Base-by-base conservation (phyloP, 306 rosid species). In the Lagenaria siceraria region DNA sequence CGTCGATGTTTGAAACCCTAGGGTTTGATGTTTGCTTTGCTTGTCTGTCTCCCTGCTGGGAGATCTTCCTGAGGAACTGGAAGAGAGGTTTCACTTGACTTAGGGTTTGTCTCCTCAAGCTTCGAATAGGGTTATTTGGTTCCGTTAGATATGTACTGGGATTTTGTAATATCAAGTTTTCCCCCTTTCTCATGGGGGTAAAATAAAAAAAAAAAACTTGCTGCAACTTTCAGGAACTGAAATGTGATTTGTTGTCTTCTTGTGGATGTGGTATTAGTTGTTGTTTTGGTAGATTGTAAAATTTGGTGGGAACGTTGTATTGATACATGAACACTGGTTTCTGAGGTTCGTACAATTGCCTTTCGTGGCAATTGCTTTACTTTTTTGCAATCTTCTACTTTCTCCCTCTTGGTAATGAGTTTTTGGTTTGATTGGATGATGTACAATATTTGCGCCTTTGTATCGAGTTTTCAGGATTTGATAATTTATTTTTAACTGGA, bases 1-100 rank as follows among this genome's bases (percentile, higher is more conserved):
- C 17, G 27, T 17, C 21, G 42, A 72, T 72, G 60, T 72, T 49
- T 72, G 60, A 72, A 72, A 49, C 75, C 60, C 76, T 72, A 72
- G 76, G 76, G 60, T 29, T 72, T 49, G 76, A 72, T 49, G 14
- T 46, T 48, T 48, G 13, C 76, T 48, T 27, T 8, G 25, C 10
- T 46, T 70, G 13, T 65, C 7, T 13, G 21, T 70, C 56, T 43
- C 7, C 24, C 18, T 38, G 21, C 19, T 21, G 51, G 46, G 54
- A 42, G 21, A 42, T 24, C 55, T 42, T 69, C 6, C 33, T 15
- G 10, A 4, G 8, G 24, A 48, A 72, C 43, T 24, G 75, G 33
- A 15, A 24, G 13, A 46, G 75, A 43, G 27, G 75, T 22, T 69
- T 2, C 42, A 46, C 10, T 24, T 14, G 55, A 69, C 55, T 43